A percentile compares a stretch with the other conserved stretches of the same genome.
Conservation (phyloP, 2,329 filamentous ascomycete genomes). For the Bipolaris oryzae region DNA sequence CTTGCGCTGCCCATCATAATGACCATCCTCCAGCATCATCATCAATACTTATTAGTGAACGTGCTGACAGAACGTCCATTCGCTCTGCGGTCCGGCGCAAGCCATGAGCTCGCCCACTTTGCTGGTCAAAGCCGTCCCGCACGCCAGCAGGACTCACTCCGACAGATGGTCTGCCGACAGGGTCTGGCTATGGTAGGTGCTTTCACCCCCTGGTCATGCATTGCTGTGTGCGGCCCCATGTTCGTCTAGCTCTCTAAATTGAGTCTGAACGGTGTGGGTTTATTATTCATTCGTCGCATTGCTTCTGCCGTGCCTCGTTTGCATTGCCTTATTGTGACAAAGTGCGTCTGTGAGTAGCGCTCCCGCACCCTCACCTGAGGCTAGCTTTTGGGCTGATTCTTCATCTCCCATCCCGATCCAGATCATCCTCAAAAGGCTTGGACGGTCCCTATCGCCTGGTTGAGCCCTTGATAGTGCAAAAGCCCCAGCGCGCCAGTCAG, state of each 20-base stretch:
- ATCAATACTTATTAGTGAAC: not conserved
- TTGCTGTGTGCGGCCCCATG: conserved; percentile 43
- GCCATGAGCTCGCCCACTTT: conserved; percentile 44
- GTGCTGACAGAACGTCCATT: conserved; percentile 18
- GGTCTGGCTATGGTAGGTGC: conserved; percentile 43
- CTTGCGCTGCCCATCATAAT: not conserved
- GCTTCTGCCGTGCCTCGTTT: conserved; percentile 50
- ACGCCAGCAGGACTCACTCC: conserved; percentile 42
- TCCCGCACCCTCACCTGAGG: conserved; percentile 45
- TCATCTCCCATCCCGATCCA: conserved; percentile 50
- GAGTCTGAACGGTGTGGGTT: conserved; percentile 46
- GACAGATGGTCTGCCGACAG: conserved; percentile 42
- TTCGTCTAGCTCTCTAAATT: conserved; percentile 37
- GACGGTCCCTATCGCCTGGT: conserved; percentile 52
- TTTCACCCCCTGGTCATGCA: conserved; percentile 41
- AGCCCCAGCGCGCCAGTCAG: conserved; percentile 49
- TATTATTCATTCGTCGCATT: conserved; percentile 46
- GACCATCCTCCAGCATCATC: not conserved
- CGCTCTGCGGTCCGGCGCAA: conserved; percentile 43
- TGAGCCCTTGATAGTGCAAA: conserved; percentile 39
- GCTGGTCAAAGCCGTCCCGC: conserved; percentile 50
- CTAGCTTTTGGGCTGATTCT: conserved; percentile 41
- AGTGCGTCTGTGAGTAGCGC: conserved; percentile 46
- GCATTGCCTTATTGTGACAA: conserved; percentile 46
- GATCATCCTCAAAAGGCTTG: conserved; percentile 48